Conservation (phyloP, 768 basidiomycete genomes). For the Rossbeevera mucosa region DNA sequence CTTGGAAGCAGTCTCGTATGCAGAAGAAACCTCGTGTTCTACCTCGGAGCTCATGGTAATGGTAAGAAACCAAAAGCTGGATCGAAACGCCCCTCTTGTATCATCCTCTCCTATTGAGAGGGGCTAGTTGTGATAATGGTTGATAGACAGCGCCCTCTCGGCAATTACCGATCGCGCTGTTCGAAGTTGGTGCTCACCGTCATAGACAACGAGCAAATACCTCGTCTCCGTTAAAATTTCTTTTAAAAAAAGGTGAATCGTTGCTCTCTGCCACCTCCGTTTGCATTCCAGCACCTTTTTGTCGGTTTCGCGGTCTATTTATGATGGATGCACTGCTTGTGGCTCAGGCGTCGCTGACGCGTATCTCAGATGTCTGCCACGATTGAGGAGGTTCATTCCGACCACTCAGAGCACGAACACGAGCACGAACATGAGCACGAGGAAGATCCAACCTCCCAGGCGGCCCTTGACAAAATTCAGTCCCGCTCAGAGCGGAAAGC, state of each 20-base stretch:
- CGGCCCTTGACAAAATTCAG: slow-evolving; percentile 89
- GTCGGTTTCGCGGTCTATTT: not conserved
- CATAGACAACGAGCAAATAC: slow-evolving; percentile 33
- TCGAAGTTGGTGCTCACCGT: slow-evolving; percentile 25
- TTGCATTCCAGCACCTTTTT: not conserved
- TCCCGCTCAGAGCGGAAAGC: slow-evolving; percentile 94
- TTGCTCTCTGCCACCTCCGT: not conserved
- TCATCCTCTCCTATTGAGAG: slow-evolving; percentile 10
- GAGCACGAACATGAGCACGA: slow-evolving; percentile 66
- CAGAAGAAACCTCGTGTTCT: slow-evolving; percentile 19
- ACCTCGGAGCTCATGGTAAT: slow-evolving; percentile 28
- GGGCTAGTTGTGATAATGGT: too few relatives aligned
- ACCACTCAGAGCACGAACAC: slow-evolving; percentile 70
- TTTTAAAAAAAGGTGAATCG: slow-evolving; percentile 20
- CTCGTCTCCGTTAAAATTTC: slow-evolving; percentile 9
- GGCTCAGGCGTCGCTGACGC: slow-evolving; percentile 31
- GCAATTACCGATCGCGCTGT: slow-evolving; percentile 24
- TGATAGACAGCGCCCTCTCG: slow-evolving; percentile 20
- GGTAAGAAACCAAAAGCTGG: not conserved
- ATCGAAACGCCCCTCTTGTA: slow-evolving; percentile 1
- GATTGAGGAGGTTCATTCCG: slow-evolving; percentile 79
- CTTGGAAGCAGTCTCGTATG: slow-evolving; percentile 25
- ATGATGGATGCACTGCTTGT: slow-evolving; percentile 28
- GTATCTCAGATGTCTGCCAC: slow-evolving; percentile 57
- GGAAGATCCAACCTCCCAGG: slow-evolving; percentile 80